These are phyloP conservation scores for Pichia cephalocereana DNA, from an alignment of 805 yeast genomes.

Conservation along the genomic window DNA sequence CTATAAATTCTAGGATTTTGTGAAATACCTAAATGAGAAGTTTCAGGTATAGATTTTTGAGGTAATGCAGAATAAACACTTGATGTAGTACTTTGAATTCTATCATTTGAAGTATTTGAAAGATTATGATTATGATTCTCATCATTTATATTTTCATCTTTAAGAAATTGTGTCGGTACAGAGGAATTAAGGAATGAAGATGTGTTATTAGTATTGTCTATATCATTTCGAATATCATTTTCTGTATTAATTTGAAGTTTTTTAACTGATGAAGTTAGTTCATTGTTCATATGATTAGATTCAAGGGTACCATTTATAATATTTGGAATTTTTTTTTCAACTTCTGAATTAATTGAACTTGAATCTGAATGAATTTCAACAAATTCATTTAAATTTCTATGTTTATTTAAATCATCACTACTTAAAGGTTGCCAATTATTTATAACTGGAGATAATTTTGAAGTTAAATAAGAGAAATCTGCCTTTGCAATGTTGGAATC, in stretches of 20 bases:
- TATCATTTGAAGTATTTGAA: background rate
- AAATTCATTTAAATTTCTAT: conserved; percentile 1
- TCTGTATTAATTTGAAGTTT: too few species aligned
- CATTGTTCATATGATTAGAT: too few species aligned
- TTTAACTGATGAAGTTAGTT: too few species aligned
- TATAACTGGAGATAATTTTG: conserved; percentile 22
- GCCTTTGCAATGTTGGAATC: conserved; percentile 9
- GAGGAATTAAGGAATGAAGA: background rate
- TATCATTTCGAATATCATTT: background rate
- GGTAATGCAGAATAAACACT: conserved; percentile 7
- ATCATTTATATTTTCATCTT: background rate
- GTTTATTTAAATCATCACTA: background rate
- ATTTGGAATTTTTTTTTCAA: too few species aligned
- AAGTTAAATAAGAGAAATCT: conserved; percentile 20
- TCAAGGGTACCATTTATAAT: too few species aligned
- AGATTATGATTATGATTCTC: background rate
- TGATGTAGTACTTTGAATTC: conserved; percentile 6
- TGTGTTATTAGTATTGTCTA: background rate
- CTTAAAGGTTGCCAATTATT: conserved; percentile 20
- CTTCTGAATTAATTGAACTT: background rate
- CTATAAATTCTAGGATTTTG: background rate
- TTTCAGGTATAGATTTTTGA: too few species aligned
- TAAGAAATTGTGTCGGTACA: background rate
- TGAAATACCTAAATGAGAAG: too few species aligned
- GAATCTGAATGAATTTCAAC: background rate